Evolutionary conservation across 805 yeast species (phyloP).

Genomic region (Candida oleophila): DNA sequence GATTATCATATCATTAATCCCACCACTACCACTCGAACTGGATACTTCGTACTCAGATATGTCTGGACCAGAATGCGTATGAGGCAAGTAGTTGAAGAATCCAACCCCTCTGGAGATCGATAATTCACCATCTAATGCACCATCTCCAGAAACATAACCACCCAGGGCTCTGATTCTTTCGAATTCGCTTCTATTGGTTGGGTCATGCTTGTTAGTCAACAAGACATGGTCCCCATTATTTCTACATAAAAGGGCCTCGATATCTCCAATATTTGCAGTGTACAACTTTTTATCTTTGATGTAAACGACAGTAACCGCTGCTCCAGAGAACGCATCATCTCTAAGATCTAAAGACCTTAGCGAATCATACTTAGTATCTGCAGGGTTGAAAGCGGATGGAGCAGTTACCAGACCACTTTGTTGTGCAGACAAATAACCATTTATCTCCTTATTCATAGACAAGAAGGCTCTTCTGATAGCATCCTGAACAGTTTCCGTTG

Average conservation of each 20-base stretch:
- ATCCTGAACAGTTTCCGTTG: slow-evolving; percentile 55
- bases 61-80: slow-evolving; percentile 85
- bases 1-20: slow-evolving; percentile 77
- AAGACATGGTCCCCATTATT: slow-evolving; percentile 77
- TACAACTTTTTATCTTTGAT: slow-evolving; percentile 68
- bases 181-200: slow-evolving; percentile 72
- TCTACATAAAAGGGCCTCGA: slow-evolving; percentile 75
- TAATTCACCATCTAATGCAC: slow-evolving; percentile 78
- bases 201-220: slow-evolving; percentile 79
- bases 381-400: slow-evolving; percentile 10
- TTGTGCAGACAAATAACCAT: slow-evolving; percentile 51
- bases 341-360: slow-evolving; percentile 44
- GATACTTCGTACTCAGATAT: slow-evolving; percentile 60
- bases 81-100: slow-evolving; percentile 80
- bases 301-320: slow-evolving; percentile 80
- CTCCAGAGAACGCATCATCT: slow-evolving; percentile 78
- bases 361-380: slow-evolving; percentile 15
- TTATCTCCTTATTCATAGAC: slow-evolving; percentile 77
- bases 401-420: slow-evolving; percentile 33
- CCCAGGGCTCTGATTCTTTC: slow-evolving; percentile 90
- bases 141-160: slow-evolving; percentile 84
- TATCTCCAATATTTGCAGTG: slow-evolving; percentile 90
- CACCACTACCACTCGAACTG: slow-evolving; percentile 34
- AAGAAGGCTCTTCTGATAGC: slow-evolving; percentile 84
- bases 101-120: slow-evolving; percentile 92